A percentile compares a stretch with the other conserved stretches of the same genome.
Conservation (phyloP, 805 yeast genomes). For the Saccharomycopsis capsularis region DNA sequence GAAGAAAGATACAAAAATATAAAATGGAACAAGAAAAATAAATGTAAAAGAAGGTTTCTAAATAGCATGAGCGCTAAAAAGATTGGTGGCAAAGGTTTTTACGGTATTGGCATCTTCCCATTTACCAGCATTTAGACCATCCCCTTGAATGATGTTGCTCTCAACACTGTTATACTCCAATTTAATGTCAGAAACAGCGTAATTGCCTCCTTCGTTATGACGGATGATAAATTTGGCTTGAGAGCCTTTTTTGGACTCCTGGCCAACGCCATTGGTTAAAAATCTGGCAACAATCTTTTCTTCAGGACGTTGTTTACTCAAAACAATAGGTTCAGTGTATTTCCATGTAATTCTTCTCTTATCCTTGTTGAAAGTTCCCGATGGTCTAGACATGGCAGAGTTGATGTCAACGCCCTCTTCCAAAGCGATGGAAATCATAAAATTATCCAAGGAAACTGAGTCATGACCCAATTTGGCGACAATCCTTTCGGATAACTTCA, state of each 20-base stretch:
- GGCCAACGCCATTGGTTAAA: slow-evolving; percentile 61
- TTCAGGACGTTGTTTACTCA: slow-evolving; percentile 36
- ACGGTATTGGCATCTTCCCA: slow-evolving; percentile 17
- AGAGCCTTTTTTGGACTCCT: slow-evolving; percentile 70
- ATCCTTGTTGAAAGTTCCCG: slow-evolving; percentile 85
- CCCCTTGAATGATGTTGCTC: slow-evolving; percentile 1
- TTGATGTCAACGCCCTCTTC: slow-evolving; percentile 56
- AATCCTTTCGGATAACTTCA: slow-evolving; percentile 48
- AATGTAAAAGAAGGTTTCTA: neutral
- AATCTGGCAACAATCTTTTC: slow-evolving; percentile 81
- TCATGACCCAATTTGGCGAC: slow-evolving; percentile 31
- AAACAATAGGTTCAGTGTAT: slow-evolving; percentile 37
- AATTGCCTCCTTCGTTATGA: slow-evolving; percentile 37
- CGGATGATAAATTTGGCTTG: slow-evolving; percentile 55
- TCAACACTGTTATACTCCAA: slow-evolving; percentile 28
- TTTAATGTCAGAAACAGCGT: slow-evolving; percentile 37
- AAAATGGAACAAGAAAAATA: slow-evolving; percentile 1
- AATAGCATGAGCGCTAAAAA: slow-evolving; percentile 13
- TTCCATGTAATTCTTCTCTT: slow-evolving; percentile 85
- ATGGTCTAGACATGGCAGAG: slow-evolving; percentile 83
- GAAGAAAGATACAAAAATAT: neutral
- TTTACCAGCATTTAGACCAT: neutral
- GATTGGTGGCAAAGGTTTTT: slow-evolving; percentile 15
- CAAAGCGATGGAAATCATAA: slow-evolving; percentile 43
- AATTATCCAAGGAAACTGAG: slow-evolving; percentile 30